These are phyloP conservation scores for Fusarium decemcellulare DNA, from an alignment of 2,329 filamentous ascomycete genomes.

Conservation along the genomic window DNA sequence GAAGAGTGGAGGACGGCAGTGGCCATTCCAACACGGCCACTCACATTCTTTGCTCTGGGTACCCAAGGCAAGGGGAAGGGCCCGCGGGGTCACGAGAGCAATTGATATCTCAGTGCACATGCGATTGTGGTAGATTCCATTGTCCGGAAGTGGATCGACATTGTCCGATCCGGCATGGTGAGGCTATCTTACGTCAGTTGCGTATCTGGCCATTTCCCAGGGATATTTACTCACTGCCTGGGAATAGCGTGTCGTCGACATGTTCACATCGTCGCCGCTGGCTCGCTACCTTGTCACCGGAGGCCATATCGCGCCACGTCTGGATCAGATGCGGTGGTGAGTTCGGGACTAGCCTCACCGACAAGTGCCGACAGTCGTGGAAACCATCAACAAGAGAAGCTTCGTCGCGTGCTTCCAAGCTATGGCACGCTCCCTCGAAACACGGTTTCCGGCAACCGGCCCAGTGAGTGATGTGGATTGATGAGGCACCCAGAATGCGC, in stretches of 20 bases:
- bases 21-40: slow-evolving; percentile 25
- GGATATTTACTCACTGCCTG: slow-evolving; percentile 3
- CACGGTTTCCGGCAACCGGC: neutral
- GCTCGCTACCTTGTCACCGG: neutral
- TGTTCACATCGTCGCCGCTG: slow-evolving; percentile 2
- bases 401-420: slow-evolving; percentile 3
- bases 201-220: neutral
- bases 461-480: slow-evolving; percentile 8
- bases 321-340: slow-evolving; percentile 22
- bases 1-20: slow-evolving; percentile 23
- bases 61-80: neutral
- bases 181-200: slow-evolving; percentile 17
- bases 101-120: neutral
- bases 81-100: neutral
- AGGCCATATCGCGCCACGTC: slow-evolving; percentile 15
- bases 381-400: neutral
- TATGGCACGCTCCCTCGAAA: slow-evolving; percentile 18
- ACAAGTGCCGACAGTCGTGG: slow-evolving; percentile 20
- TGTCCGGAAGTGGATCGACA: slow-evolving; percentile 14
- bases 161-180: slow-evolving; percentile 8
- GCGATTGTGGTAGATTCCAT: slow-evolving; percentile 1
- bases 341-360: slow-evolving; percentile 22
- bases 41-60: slow-evolving; percentile 17
- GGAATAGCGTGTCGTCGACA: neutral
- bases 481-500: slow-evolving; percentile 4